phyloP scores from a whole-genome alignment of 371 early-diverging fungal genomes.

The Mucor piriformis region DNA sequence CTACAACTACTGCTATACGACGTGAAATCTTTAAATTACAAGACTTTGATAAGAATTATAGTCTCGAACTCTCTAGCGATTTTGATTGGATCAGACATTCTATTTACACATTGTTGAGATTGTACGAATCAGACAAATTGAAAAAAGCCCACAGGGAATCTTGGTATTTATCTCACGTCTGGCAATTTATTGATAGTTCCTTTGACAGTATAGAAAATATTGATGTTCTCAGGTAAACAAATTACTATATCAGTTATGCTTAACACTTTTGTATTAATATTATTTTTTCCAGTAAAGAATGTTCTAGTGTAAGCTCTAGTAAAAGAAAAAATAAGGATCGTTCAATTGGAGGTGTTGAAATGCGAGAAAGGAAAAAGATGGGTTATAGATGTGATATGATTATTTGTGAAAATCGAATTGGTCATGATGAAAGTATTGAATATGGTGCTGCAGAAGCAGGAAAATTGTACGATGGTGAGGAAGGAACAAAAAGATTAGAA shows the following conservation, averaged over 20 bases:
- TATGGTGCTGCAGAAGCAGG: slow-evolving; percentile 13
- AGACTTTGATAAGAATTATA: slow-evolving; percentile 9
- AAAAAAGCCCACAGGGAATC: slow-evolving; percentile 10
- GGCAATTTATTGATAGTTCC: slow-evolving; percentile 12
- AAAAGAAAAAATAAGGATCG: slow-evolving; percentile 14
- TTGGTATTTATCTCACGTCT: slow-evolving; percentile 12
- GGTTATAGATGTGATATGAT: slow-evolving; percentile 3
- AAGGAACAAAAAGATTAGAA: slow-evolving; percentile 1
- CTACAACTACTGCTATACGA: slow-evolving; percentile 16
- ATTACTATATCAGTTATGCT: slow-evolving; percentile 5
- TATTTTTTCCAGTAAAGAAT: slow-evolving; percentile 4
- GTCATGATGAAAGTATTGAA: slow-evolving; percentile 6
- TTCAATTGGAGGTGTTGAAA: neutral
- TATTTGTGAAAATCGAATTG: neutral
- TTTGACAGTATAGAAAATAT: slow-evolving; percentile 13
- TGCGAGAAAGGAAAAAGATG: neutral
- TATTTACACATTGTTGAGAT: slow-evolving; percentile 10
- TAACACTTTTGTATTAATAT: slow-evolving; percentile 2
- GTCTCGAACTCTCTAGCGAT: neutral
- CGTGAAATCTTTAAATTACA: slow-evolving; percentile 12
- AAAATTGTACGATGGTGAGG: slow-evolving; percentile 3
- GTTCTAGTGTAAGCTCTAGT: neutral
- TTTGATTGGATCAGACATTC: slow-evolving; percentile 12
- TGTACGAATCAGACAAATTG: slow-evolving; percentile 7
- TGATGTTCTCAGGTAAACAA: slow-evolving; percentile 19